Base-by-base conservation (phyloP, 2,329 filamentous ascomycete genomes). In the Xylariaceae sp. region DNA sequence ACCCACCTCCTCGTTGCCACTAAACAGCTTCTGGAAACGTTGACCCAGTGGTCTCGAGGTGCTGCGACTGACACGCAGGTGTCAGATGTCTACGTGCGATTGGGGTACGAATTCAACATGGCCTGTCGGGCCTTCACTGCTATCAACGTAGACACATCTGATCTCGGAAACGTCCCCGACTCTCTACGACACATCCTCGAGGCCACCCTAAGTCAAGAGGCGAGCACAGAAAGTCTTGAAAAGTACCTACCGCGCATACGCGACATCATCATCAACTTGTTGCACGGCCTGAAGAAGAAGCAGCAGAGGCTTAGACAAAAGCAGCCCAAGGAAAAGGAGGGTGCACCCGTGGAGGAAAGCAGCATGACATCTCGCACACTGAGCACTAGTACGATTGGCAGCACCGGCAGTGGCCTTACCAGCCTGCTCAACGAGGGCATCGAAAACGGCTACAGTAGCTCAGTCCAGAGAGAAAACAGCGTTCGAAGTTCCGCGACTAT, bases 91-190 rank as follows among this genome's bases (percentile, higher is more conserved):
- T 99, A 99, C 73, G 94, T 99, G 62, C 88, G 94, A 62, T 79
- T 99, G 62, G 94, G 94, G 51, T 99, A 99, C 76, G 94, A 99
- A 76, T 99, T 99, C 82, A 99, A 99, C 76, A 94, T 99, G 79
- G 94, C 94, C 34, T 97, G 93, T 74, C 88, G 94, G 58, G 93
- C 94, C 62, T 99, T 99, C 76, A 91, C 90, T 69, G 91, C 92
- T 60, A 99, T 99, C 70, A 94, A 95, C 63, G 94, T 99, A 64
- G 94, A 99, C 70, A 97, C 92, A 1, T 85, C 86, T 30, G 94
- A 99, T 73, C 81, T 99, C 10, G 94, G 94, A 59, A 96, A 96
- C 67, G 94, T 99, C 2, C 94, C 94, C 4, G 94, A 99, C 73
- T 80, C 92, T 60, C 77, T 99, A 64, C 87, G 94, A 68, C 87